phyloP scores from a whole-genome alignment of 495 filamentous ascomycete genomes.

The Neurospora discreta region DNA sequence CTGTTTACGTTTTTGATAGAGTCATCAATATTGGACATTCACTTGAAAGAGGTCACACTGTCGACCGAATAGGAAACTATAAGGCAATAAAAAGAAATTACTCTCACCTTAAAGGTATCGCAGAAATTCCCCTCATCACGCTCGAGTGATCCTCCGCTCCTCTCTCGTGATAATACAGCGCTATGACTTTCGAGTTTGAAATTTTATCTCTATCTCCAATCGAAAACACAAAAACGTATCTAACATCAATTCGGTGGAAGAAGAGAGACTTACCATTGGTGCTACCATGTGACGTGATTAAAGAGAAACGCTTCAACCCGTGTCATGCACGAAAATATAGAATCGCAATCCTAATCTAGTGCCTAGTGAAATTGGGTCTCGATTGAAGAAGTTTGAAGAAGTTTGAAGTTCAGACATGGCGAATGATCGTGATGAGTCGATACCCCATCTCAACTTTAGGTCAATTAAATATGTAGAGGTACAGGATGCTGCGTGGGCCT shows the following conservation, averaged over 20 bases:
- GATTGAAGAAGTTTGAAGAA: too few species aligned
- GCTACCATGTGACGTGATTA: background rate
- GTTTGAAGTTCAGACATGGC: too few species aligned
- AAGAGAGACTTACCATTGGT: background rate
- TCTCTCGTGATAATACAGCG: background rate
- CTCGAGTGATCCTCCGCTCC: background rate
- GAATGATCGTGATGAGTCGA: too few species aligned
- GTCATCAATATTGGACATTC: background rate
- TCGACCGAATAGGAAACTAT: background rate
- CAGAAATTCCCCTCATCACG: background rate
- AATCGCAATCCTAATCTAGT: too few species aligned
- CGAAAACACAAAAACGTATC: background rate
- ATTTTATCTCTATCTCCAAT: too few species aligned
- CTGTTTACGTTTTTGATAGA: background rate
- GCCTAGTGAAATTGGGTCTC: too few species aligned
- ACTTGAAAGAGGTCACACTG: background rate
- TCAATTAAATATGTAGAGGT: too few species aligned
- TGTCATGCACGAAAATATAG: too few species aligned
- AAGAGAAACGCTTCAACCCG: background rate
- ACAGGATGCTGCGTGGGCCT: background rate
- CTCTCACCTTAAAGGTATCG: background rate
- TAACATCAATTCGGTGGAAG: background rate
- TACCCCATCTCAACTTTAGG: too few species aligned
- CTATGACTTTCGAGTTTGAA: background rate
- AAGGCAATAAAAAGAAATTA: background rate